Base-by-base conservation (phyloP, 2,329 filamentous ascomycete genomes). In the Thelonectria rubi region DNA sequence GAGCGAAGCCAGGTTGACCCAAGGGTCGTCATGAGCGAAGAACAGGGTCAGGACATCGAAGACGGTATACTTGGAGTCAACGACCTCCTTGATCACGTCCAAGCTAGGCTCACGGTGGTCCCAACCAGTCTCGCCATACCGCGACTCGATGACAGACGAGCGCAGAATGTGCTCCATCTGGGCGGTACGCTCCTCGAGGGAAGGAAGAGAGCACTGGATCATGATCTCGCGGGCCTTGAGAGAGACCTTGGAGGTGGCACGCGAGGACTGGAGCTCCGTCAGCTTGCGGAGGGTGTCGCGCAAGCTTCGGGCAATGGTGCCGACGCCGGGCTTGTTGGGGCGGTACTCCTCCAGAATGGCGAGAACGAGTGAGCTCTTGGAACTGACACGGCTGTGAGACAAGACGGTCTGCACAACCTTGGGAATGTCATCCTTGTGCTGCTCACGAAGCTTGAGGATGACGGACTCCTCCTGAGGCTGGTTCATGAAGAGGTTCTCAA, bases 111-210 rank as follows among this genome's bases (percentile, higher is more conserved):
- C 92, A 68, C 95, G 87, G 81, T 99, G 95, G 66, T 97, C 94
- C 91, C 92, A 97, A 53, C 94, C 94, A 63, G 92, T 94, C 84
- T 99, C 95, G 62, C 95, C 95, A 74, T 99, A 99, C 69, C 92
- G 90, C n/a, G 94, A 97, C 78, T 99, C 93, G 8, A 97, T 88
- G 20, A 99, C 95, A 0, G 95, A 94, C 24, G 94, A 97, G 62
- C 94, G 92, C 57, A 99, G 85, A 67, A 99, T 99, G 79, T 98
- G 94, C 83, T 98, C 95, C 94, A 99, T 97, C 82, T 99, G 95
- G 7, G 91, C 87, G 24, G 92, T 91, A 70, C 95, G 90, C 84
- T 99, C 95, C 78, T 98, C 95, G 18, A 99, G 84, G 3, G 95
- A 99, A 17, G 95, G 95, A 76, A 99, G 86, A 55, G 95, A 94